Conservation (phyloP, 768 basidiomycete genomes). For the Coprinopsis sp. region DNA sequence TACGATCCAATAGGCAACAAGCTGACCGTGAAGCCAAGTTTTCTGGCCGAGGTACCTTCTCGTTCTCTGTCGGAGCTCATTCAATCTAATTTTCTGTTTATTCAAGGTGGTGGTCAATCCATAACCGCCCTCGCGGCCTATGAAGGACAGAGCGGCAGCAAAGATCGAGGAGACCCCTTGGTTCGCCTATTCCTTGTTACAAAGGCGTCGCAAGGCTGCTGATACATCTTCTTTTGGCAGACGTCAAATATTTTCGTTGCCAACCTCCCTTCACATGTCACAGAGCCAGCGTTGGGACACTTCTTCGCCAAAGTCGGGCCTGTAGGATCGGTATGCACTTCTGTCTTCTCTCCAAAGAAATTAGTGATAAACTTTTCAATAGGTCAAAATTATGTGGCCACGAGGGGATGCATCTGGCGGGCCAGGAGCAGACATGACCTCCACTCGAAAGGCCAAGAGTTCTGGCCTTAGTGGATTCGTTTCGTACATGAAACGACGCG, state of each 20-base stretch:
- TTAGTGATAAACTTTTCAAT: not conserved
- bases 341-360: not conserved
- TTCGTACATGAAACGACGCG: slow-evolving; percentile 89
- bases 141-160: slow-evolving; percentile 86
- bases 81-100: slow-evolving; percentile 1
- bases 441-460: slow-evolving; percentile 63
- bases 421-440: slow-evolving; percentile 73
- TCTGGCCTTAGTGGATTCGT: slow-evolving; percentile 92
- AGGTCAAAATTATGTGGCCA: slow-evolving; percentile 99
- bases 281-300: slow-evolving; percentile 77
- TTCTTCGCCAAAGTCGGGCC: slow-evolving; percentile 92
- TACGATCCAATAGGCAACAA: slow-evolving; percentile 66
- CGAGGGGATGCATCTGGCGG: slow-evolving; percentile 66
- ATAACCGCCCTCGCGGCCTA: slow-evolving; percentile 94
- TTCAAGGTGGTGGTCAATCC: slow-evolving; percentile 63
- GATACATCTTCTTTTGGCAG: slow-evolving; percentile 30
- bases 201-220: not conserved
- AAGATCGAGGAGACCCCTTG: slow-evolving; percentile 84
- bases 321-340: slow-evolving; percentile 76
- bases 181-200: slow-evolving; percentile 34
- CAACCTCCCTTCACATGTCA: slow-evolving; percentile 84
- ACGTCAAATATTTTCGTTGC: slow-evolving; percentile 97
- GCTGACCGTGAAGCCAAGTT: slow-evolving; percentile 85
- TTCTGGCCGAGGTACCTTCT: slow-evolving; percentile 53
- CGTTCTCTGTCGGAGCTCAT: not conserved